phyloP scores from a whole-genome alignment of 1,284 basidiomycete species.

The Macrocybe sp. region DNA sequence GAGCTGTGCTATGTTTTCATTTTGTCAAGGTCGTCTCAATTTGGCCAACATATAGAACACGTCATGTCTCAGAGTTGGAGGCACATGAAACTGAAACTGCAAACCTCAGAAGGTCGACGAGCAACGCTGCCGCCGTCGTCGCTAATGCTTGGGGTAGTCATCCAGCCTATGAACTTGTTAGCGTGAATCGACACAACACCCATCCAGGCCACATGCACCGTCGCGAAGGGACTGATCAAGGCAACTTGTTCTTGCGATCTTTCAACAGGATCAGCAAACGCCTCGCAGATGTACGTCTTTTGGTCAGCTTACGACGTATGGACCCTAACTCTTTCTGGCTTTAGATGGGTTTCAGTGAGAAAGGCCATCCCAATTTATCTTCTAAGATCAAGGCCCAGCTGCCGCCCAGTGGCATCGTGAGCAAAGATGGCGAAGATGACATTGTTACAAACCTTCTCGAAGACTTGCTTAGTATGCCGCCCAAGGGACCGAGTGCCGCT shows the following conservation, averaged over 20 bases:
- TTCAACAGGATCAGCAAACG: conserved; percentile 42
- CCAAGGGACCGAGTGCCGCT: conserved; percentile 14
- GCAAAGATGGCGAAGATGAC: conserved; percentile 54
- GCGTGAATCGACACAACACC: conserved; percentile 37
- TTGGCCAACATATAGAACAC: not conserved
- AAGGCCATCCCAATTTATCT: conserved; percentile 45
- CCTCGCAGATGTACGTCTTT: conserved; percentile 43
- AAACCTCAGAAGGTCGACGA: conserved; percentile 2
- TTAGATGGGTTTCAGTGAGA: conserved; percentile 70
- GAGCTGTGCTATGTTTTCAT: conserved; percentile 4
- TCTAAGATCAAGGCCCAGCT: conserved; percentile 49
- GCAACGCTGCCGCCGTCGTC: conserved; percentile 30
- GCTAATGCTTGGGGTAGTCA: conserved; percentile 56
- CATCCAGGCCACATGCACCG: conserved; percentile 28
- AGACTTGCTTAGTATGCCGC: conserved; percentile 42
- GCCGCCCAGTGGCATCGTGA: conserved; percentile 32
- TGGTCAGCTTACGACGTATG: conserved; percentile 1
- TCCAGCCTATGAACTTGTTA: conserved; percentile 57
- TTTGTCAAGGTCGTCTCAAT: not conserved
- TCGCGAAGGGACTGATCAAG: conserved; percentile 18
- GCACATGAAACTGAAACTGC: not conserved
- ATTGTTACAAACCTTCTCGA: conserved; percentile 63
- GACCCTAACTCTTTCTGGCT: conserved; percentile 9
- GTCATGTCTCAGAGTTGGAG: not conserved
- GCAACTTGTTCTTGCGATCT: conserved; percentile 30